Evolutionary conservation across 2,329 filamentous ascomycete genomes (phyloP).

Genomic region (Zelopaecilomyces penicillatus): DNA sequence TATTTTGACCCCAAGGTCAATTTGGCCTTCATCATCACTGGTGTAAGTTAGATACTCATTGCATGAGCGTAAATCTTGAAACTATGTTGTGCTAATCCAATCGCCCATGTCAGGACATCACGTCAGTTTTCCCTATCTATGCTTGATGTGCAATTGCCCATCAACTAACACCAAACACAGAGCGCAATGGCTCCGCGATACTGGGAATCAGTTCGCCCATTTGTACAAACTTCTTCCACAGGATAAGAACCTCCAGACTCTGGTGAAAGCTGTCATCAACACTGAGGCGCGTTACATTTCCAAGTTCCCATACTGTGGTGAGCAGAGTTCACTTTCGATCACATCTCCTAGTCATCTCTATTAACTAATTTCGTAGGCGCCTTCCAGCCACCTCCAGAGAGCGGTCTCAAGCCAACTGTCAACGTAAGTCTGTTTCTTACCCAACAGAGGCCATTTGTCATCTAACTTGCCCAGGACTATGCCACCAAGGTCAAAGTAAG

Average conservation of each 20-base stretch:
- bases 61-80: constrained; percentile 39
- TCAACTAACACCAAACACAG: constrained; percentile 4
- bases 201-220: constrained; percentile 64
- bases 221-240: constrained; percentile 52
- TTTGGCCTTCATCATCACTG: constrained; percentile 73
- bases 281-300: constrained; percentile 61
- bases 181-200: constrained; percentile 69
- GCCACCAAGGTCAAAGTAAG: constrained; percentile 15
- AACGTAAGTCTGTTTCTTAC: constrained; percentile 10
- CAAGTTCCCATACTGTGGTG: constrained; percentile 62
- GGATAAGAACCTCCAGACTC: constrained; percentile 52
- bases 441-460: neutral
- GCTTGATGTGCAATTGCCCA: neutral
- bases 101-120: constrained; percentile 14
- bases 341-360: neutral
- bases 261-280: constrained; percentile 66
- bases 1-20: constrained; percentile 60
- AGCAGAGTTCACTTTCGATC: neutral
- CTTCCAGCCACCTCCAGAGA: constrained; percentile 77
- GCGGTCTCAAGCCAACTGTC: constrained; percentile 33
- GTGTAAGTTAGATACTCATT: constrained; percentile 59
- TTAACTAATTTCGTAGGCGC: constrained; percentile 45
- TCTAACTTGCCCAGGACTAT: constrained; percentile 9
- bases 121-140: constrained; percentile 8
- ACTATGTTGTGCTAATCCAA: neutral